Conservation (phyloP, 371 early-diverging fungal species). For the Lichtheimia ramosa region DNA sequence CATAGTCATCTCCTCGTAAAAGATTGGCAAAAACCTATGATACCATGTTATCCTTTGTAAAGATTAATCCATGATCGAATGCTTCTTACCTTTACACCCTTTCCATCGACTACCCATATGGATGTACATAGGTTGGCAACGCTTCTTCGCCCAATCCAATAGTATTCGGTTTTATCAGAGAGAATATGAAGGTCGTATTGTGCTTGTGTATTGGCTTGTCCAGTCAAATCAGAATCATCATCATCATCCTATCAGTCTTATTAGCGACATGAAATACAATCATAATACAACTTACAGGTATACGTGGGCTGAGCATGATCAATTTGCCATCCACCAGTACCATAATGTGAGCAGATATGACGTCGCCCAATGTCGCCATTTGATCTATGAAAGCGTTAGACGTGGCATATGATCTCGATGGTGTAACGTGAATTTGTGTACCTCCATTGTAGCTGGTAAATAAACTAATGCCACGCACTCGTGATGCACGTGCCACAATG, state of each 20-base stretch:
- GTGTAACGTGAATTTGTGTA: slow-evolving; percentile 9
- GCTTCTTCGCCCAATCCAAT: slow-evolving; percentile 65
- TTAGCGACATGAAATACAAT: not conserved
- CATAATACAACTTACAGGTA: slow-evolving; percentile 19
- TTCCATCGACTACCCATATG: slow-evolving; percentile 76
- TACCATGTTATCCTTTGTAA: not conserved
- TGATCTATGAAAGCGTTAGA: slow-evolving; percentile 25
- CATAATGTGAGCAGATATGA: slow-evolving; percentile 44
- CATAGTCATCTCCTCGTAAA: slow-evolving; percentile 34
- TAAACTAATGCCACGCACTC: slow-evolving; percentile 58
- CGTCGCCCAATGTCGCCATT: slow-evolving; percentile 29
- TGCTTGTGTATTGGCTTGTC: slow-evolving; percentile 19
- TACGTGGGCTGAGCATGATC: slow-evolving; percentile 43
- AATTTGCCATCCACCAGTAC: slow-evolving; percentile 53
- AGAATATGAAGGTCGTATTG: slow-evolving; percentile 62
- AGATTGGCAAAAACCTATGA: slow-evolving; percentile 49
- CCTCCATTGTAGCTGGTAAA: slow-evolving; percentile 41
- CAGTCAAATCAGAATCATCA: slow-evolving; percentile 27
- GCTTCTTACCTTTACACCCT: slow-evolving; percentile 59
- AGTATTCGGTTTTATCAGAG: slow-evolving; percentile 69
- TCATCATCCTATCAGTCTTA: slow-evolving; percentile 21
- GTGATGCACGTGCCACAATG: slow-evolving; percentile 55
- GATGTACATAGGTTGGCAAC: slow-evolving; percentile 62
- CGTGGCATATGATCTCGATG: not conserved
- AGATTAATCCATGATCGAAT: too few species aligned